Evolutionary conservation across 2,329 filamentous ascomycete species (phyloP).

Genomic region (Cercospora sp.): DNA sequence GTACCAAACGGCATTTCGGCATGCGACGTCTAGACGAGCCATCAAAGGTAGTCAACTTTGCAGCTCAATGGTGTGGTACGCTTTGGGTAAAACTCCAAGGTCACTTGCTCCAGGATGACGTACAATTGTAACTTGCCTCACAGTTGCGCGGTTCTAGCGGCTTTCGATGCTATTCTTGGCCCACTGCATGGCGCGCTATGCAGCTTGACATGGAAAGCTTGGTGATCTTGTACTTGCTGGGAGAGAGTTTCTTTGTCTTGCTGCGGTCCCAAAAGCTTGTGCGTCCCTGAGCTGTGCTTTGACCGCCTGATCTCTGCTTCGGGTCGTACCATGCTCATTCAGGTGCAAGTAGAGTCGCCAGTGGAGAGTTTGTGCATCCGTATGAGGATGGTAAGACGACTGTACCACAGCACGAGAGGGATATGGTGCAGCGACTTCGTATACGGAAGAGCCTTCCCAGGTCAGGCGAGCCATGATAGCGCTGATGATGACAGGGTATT

Average conservation of each 20-base stretch:
- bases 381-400: neutral
- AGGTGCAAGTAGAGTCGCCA: neutral
- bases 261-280: neutral
- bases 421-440: neutral
- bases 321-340: neutral
- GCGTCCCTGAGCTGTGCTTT: neutral
- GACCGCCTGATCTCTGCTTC: neutral
- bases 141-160: constrained; percentile 7
- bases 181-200: neutral
- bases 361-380: neutral
- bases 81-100: neutral
- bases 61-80: neutral
- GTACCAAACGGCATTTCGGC: neutral
- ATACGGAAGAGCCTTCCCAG: neutral
- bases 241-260: constrained; percentile 5
- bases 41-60: neutral
- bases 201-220: constrained; percentile 9
- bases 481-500: neutral
- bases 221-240: constrained; percentile 10
- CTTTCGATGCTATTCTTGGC: constrained; percentile 10
- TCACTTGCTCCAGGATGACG: neutral
- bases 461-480: neutral
- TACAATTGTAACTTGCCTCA: neutral
- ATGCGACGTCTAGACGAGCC: neutral
- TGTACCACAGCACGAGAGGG: neutral